These are phyloP conservation scores for Monilinia vaccinii-corymbosi DNA, from an alignment of 2,329 filamentous ascomycete species.

Conservation along the genomic window DNA sequence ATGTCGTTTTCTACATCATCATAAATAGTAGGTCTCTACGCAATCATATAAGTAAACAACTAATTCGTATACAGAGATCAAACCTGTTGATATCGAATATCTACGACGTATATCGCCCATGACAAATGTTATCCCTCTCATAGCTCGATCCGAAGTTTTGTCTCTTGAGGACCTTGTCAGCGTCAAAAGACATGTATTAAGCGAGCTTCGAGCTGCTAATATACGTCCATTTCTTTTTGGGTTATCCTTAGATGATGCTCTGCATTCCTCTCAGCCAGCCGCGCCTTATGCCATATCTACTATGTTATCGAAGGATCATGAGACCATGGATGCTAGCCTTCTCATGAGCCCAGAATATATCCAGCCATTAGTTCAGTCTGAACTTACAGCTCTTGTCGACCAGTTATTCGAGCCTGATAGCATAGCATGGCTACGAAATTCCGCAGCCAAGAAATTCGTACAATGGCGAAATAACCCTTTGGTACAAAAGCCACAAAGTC, in stretches of 20 bases:
- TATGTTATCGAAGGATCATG: conserved; percentile 58
- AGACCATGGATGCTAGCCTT: conserved; percentile 85
- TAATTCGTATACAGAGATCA: conserved; percentile 37
- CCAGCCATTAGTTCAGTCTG: conserved; percentile 68
- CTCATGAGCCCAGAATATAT: conserved; percentile 90
- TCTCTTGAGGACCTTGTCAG: conserved; percentile 45
- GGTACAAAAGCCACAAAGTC: conserved; percentile 23
- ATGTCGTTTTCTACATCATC: conserved; percentile 77
- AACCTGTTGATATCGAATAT: conserved; percentile 59
- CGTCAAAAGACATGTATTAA: conserved; percentile 50
- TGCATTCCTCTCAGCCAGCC: conserved; percentile 23
- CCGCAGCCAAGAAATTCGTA: conserved; percentile 72
- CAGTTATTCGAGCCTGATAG: conserved; percentile 71
- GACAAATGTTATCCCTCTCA: conserved; percentile 77
- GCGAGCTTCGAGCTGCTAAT: conserved; percentile 46
- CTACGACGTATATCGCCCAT: conserved; percentile 60
- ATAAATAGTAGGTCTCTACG: conserved; percentile 48
- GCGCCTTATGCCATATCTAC: conserved; percentile 72
- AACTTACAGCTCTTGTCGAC: conserved; percentile 60
- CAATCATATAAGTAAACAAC: conserved; percentile 15
- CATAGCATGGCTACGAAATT: conserved; percentile 71
- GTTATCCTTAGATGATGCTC: conserved; percentile 18
- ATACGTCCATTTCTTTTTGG: conserved; percentile 60
- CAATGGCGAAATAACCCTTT: conserved; percentile 49
- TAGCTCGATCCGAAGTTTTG: conserved; percentile 68